Evolutionary conservation across 75 land plant genomes (phyloP).

Genomic region (Sequoia sempervirens): DNA sequence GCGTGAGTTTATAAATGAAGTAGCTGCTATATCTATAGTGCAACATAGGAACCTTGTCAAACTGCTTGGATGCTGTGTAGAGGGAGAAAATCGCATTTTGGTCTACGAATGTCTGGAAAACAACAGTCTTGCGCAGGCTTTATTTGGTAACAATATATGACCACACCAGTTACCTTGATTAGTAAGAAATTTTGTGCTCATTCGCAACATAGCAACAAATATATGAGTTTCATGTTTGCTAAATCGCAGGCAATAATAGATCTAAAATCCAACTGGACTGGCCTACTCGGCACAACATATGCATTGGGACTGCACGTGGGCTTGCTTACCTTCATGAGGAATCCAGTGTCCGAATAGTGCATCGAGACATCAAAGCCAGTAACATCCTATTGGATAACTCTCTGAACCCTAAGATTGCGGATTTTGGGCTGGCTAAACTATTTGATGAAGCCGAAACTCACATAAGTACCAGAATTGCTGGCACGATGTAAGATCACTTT

Average conservation of each 20-base stretch:
- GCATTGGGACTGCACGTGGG: constrained; percentile 64
- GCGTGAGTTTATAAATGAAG: constrained; percentile 27
- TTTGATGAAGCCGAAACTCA: constrained; percentile 78
- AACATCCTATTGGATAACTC: constrained; percentile 78
- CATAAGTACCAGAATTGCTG: constrained; percentile 87
- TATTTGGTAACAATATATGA: constrained; percentile 15
- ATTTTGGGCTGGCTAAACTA: constrained; percentile 92
- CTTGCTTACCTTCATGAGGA: constrained; percentile 91
- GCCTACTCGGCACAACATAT: constrained; percentile 48
- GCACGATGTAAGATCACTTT: constrained; percentile 63
- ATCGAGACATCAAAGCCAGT: constrained; percentile 90
- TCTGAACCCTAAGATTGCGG: constrained; percentile 74
- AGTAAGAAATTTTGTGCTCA: not conserved
- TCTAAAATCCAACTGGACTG: constrained; percentile 28
- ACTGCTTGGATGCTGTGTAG: constrained; percentile 24
- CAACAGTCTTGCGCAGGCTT: constrained; percentile 19
- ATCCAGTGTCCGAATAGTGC: constrained; percentile 65
- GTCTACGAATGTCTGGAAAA: constrained; percentile 24
- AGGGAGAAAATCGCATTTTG: constrained; percentile 15
- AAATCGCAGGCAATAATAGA: not conserved
- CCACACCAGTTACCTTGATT: not conserved
- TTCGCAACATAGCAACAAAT: not conserved
- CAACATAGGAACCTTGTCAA: constrained; percentile 21
- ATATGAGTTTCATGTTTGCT: not conserved
- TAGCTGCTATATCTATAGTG: constrained; percentile 19